Evolutionary conservation across 495 filamentous ascomycete genomes (phyloP).

Genomic region (Lasiosphaeria hispida): DNA sequence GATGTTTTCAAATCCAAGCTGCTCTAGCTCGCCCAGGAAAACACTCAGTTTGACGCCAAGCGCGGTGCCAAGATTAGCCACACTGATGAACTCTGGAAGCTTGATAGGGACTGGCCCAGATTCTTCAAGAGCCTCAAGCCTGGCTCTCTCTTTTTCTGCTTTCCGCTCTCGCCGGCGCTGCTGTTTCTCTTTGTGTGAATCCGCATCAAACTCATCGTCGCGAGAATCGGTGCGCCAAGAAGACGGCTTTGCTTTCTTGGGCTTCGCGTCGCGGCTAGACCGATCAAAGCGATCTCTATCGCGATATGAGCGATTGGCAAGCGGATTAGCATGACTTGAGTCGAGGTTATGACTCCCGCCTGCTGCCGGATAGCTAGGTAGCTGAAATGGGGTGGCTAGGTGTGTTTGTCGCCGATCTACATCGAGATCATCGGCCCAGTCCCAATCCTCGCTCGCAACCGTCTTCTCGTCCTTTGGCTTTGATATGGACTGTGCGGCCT

Average conservation of each 20-base stretch:
- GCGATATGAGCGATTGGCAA: too few relatives aligned
- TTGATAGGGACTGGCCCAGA: conserved; percentile 53
- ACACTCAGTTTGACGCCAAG: conserved; percentile 66
- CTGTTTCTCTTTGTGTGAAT: conserved; percentile 31
- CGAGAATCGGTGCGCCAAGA: conserved; percentile 18
- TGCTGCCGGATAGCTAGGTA: too few relatives aligned
- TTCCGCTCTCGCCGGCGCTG: conserved; percentile 37
- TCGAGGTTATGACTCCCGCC: too few relatives aligned
- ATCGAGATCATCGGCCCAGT: conserved; percentile 12
- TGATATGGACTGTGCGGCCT: too few relatives aligned
- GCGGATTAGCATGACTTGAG: too few relatives aligned
- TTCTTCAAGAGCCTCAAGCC: conserved; percentile 28
- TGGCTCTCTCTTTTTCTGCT: conserved; percentile 31
- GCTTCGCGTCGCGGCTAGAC: too few relatives aligned
- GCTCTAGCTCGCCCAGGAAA: conserved; percentile 71
- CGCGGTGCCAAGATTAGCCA: conserved; percentile 76
- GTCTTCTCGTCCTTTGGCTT: neutral
- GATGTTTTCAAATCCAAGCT: conserved; percentile 82
- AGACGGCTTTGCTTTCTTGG: neutral
- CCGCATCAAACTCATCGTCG: conserved; percentile 37
- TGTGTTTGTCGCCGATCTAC: neutral
- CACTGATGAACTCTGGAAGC: conserved; percentile 87
- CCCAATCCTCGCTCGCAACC: conserved; percentile 1
- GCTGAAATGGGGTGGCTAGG: too few relatives aligned
- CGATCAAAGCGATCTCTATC: too few relatives aligned